phyloP scores from a whole-genome alignment of 1,284 basidiomycete species.

The Erythrobasidium hasegawianum region DNA sequence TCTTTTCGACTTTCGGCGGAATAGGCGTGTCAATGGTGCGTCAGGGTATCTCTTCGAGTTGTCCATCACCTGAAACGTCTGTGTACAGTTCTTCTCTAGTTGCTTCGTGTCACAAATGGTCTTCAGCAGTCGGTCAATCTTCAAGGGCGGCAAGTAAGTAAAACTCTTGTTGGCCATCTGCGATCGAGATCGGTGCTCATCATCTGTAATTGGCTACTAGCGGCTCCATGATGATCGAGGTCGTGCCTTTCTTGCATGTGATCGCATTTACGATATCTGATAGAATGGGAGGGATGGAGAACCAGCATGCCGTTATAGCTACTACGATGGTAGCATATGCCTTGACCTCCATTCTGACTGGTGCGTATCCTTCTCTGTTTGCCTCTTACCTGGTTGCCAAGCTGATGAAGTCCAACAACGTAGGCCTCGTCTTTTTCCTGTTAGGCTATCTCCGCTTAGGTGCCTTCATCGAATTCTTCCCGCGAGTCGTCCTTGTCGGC shows the following conservation, averaged over 20 bases:
- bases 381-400: too few species aligned
- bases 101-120: conserved; percentile 77
- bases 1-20: conserved; percentile 77
- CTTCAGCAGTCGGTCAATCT: conserved; percentile 80
- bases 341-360: conserved; percentile 84
- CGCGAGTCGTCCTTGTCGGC: conserved; percentile 88
- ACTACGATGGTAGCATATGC: conserved; percentile 89
- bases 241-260: conserved; percentile 96
- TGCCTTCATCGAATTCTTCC: conserved; percentile 88
- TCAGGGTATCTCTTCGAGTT: background rate
- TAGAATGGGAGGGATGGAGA: conserved; percentile 64
- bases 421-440: conserved; percentile 75
- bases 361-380: conserved; percentile 53
- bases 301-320: conserved; percentile 69
- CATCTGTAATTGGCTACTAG: conserved; percentile 53
- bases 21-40: conserved; percentile 76
- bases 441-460: conserved; percentile 83
- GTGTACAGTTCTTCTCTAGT: conserved; percentile 69
- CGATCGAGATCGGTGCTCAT: background rate
- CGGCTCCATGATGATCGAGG: conserved; percentile 99
- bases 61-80: too few species aligned
- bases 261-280: conserved; percentile 71
- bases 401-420: conserved; percentile 1
- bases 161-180: background rate
- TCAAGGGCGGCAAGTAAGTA: conserved; percentile 53